Evolutionary conservation across 1,284 basidiomycete species (phyloP).

Genomic region (Pseudozyma sp.): DNA sequence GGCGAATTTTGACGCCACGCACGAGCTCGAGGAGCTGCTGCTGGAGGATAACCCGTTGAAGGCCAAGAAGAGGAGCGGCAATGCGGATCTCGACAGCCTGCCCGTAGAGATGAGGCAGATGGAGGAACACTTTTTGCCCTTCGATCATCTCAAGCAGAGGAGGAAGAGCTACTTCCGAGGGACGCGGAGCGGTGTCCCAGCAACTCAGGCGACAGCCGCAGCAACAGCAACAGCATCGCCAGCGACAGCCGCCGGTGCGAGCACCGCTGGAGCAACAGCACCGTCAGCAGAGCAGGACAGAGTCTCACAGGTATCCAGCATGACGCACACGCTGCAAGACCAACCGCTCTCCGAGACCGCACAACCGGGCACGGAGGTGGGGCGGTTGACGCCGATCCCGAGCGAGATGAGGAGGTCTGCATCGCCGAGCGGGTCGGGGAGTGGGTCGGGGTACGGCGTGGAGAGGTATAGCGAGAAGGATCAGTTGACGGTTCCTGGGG

Average conservation of each 20-base stretch:
- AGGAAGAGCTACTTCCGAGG: slow-evolving; percentile 57
- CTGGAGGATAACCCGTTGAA: slow-evolving; percentile 97
- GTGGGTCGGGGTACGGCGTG: not conserved
- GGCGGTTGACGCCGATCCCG: slow-evolving; percentile 11
- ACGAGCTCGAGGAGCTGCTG: slow-evolving; percentile 93
- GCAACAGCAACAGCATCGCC: not conserved
- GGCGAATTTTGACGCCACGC: slow-evolving; percentile 98
- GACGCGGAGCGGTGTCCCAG: not conserved
- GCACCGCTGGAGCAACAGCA: not conserved
- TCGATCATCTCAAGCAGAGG: slow-evolving; percentile 63
- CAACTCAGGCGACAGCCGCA: not conserved
- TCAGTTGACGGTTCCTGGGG: slow-evolving; percentile 9
- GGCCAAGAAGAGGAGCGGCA: slow-evolving; percentile 88
- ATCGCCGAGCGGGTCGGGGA: not conserved
- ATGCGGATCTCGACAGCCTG: slow-evolving; percentile 84
- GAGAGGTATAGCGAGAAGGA: slow-evolving; percentile 32
- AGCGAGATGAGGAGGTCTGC: not conserved
- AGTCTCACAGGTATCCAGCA: slow-evolving; percentile 47
- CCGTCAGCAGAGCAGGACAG: slow-evolving; percentile 21
- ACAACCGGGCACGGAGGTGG: slow-evolving; percentile 4
- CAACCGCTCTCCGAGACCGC: slow-evolving; percentile 60
- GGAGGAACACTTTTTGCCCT: slow-evolving; percentile 81
- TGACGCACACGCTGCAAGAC: slow-evolving; percentile 53
- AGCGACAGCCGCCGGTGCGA: not conserved
- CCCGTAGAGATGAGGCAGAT: slow-evolving; percentile 93